Conservation (phyloP, 768 basidiomycete species). For the Lentinula sp. region DNA sequence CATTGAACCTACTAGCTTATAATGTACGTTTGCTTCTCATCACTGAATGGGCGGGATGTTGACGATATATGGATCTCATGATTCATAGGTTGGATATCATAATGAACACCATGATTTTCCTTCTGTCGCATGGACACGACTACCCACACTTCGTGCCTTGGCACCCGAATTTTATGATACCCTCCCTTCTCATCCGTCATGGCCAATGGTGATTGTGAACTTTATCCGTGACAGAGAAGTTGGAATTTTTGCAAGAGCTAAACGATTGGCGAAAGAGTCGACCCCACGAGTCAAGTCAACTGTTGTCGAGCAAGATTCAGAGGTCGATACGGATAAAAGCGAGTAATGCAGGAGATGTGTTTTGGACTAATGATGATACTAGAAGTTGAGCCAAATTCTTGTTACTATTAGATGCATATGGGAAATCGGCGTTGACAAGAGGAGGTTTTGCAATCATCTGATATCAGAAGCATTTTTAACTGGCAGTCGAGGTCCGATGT, state of each 20-base stretch:
- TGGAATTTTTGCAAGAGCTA: conserved; percentile 84
- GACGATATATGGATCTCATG: neutral
- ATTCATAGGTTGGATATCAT: conserved; percentile 85
- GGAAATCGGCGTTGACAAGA: no score
- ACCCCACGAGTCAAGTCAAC: conserved; percentile 7
- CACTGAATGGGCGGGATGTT: neutral
- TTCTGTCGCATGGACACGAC: conserved; percentile 89
- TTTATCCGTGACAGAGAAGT: conserved; percentile 90
- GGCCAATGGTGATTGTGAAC: conserved; percentile 92
- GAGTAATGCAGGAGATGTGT: conserved; percentile 15
- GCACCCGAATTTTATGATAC: conserved; percentile 91
- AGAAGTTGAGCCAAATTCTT: no score
- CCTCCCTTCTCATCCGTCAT: conserved; percentile 82
- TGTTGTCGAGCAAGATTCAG: conserved; percentile 9
- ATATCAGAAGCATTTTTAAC: no score
- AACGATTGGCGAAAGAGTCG: conserved; percentile 48
- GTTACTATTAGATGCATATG: conserved; percentile 2
- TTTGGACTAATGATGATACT: no score
- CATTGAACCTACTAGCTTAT: conserved; percentile 84
- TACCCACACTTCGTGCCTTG: conserved; percentile 74
- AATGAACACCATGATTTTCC: conserved; percentile 99
- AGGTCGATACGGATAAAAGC: conserved; percentile 17
- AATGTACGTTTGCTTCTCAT: conserved; percentile 52
- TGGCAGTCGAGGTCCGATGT: no score
- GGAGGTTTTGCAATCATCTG: no score